Evolutionary conservation across 106 monocot genomes (phyloP).

Genomic region (Dendrobium catenatum): DNA sequence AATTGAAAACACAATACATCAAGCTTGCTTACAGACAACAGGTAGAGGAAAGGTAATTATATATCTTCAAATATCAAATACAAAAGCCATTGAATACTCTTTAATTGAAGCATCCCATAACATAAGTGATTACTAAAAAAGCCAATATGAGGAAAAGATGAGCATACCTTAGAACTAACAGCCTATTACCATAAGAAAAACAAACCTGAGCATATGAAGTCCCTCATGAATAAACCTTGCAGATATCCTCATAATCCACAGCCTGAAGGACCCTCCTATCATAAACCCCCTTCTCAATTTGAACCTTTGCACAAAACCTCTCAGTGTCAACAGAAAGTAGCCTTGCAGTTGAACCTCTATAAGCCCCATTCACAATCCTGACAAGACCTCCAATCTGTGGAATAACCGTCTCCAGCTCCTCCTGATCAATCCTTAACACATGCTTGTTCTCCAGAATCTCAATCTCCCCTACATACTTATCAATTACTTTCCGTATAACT

Average conservation of each 20-base stretch:
- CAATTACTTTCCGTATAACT: slow-evolving; percentile 61
- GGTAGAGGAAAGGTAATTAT: background rate
- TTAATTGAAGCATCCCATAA: background rate
- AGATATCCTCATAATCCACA: slow-evolving; percentile 89
- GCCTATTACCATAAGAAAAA: background rate
- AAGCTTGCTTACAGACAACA: background rate
- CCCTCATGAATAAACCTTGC: slow-evolving; percentile 42
- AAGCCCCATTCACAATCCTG: slow-evolving; percentile 91
- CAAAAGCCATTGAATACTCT: background rate
- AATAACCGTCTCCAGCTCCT: slow-evolving; percentile 92
- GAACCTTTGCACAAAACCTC: slow-evolving; percentile 76
- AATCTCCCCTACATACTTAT: slow-evolving; percentile 85
- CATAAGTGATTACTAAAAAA: background rate
- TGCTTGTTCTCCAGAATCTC: slow-evolving; percentile 92
- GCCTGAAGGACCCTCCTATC: slow-evolving; percentile 79
- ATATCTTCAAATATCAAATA: background rate
- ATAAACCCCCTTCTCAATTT: slow-evolving; percentile 91
- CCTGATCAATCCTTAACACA: slow-evolving; percentile 77
- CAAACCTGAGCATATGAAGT: background rate
- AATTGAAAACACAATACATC: background rate
- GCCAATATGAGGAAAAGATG: background rate
- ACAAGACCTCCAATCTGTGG: slow-evolving; percentile 90
- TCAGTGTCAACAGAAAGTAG: slow-evolving; percentile 59
- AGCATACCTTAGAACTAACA: background rate
- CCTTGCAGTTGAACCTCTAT: slow-evolving; percentile 70